Evolutionary conservation across 202 grass and related monocot species (phyloP).

Genomic region (Saccharum hybrid): DNA sequence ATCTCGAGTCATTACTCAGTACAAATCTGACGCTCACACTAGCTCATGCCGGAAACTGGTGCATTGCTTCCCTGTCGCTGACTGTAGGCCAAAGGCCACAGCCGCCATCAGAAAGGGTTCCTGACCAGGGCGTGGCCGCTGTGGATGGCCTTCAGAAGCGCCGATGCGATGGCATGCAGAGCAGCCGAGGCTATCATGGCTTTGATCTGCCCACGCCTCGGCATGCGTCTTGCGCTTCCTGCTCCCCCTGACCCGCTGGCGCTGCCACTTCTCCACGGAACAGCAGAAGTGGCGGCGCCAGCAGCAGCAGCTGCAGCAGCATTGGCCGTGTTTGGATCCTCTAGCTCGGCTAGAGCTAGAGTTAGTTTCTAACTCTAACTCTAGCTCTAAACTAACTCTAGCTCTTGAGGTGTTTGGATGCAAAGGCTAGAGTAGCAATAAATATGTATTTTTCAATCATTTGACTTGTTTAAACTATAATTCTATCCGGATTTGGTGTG

Average conservation of each 20-base stretch:
- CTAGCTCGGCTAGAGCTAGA: no score
- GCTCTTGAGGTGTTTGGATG: no score
- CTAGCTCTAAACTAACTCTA: no score
- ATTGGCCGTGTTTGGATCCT: no score
- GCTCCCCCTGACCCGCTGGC: neutral
- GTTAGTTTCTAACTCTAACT: no score
- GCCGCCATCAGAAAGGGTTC: conserved; percentile 40
- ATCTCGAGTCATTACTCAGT: neutral
- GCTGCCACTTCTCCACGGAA: conserved; percentile 7
- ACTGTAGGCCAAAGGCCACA: neutral
- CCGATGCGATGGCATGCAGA: conserved; percentile 44
- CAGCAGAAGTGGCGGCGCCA: neutral
- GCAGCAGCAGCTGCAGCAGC: neutral
- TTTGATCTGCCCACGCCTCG: conserved; percentile 58
- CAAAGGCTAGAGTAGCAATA: no score
- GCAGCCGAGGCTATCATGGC: conserved; percentile 45
- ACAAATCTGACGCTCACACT: neutral
- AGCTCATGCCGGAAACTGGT: neutral
- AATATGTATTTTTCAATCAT: no score
- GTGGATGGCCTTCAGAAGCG: conserved; percentile 45
- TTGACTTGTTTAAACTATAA: no score
- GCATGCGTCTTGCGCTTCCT: conserved; percentile 6
- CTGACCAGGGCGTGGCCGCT: conserved; percentile 40
- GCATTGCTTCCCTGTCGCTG: neutral
- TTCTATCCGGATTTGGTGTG: no score